phyloP scores from a whole-genome alignment of 352 stramenopile genomes.

The Globisporangium apiculatum region DNA sequence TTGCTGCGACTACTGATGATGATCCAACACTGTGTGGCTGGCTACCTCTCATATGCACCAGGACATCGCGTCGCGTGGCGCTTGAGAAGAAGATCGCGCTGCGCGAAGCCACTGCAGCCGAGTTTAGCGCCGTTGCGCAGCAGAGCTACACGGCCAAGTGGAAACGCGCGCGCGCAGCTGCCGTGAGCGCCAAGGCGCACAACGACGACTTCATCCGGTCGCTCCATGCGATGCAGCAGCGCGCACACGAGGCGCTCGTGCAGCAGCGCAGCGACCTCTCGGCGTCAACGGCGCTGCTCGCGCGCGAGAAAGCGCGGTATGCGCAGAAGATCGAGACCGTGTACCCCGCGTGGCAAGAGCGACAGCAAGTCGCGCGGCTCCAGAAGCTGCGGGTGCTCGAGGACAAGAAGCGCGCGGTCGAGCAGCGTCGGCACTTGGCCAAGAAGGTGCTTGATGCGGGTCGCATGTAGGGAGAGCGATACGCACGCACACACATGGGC shows the following conservation, averaged over 20 bases:
- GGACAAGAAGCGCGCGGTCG: constrained; percentile 63
- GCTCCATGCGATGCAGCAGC: constrained; percentile 41
- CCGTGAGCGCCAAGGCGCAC: constrained; percentile 32
- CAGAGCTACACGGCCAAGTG: constrained; percentile 62
- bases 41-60: constrained; percentile 11
- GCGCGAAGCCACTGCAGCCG: constrained; percentile 62
- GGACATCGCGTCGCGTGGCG: constrained; percentile 37
- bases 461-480: no score
- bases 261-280: constrained; percentile 36
- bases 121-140: constrained; percentile 63
- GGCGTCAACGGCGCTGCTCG: constrained; percentile 28
- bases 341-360: constrained; percentile 70
- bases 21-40: neutral
- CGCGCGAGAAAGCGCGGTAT: constrained; percentile 58
- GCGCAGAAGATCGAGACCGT: constrained; percentile 52
- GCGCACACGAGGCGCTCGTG: constrained; percentile 38
- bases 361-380: constrained; percentile 42
- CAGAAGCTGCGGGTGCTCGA: constrained; percentile 55
- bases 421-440: constrained; percentile 56
- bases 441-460: constrained; percentile 43
- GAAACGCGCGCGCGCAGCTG: constrained; percentile 37
- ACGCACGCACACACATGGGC: no score
- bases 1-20: neutral
- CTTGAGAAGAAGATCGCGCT: constrained; percentile 71
- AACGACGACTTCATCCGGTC: constrained; percentile 63